Base-by-base conservation (phyloP, 2,329 filamentous ascomycete species). In the Teratosphaeria nubilosa region DNA sequence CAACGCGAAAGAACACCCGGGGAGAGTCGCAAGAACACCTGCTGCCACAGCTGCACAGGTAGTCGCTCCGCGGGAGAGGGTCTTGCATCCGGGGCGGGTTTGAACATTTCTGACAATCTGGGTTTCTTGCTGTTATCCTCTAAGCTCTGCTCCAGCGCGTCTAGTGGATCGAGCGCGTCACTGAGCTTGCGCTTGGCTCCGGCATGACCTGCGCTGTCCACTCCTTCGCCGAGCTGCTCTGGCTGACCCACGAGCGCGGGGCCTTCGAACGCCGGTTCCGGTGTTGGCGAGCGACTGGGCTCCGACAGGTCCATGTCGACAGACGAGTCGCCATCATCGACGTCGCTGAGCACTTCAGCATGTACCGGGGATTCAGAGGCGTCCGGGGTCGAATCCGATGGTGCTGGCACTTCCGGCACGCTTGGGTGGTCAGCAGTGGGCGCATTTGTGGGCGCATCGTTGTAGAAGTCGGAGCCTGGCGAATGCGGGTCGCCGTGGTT, bases 1-100 rank as follows among this genome's bases (percentile, higher is more conserved):
- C 69, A 71, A 27, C 66, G 66, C 53, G 60, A 63, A 22, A 73
- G 69, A 61, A 67, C 65, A 37, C 65, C 64, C 30, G 70, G 70
- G 25, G 70, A 63, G 10, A 72, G 61, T 51, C 65, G 63, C 22
- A 65, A 53, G 58, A 72, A 70, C 27, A 71, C 59, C 50, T 69
- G 66, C 61, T 73, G 70, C 68, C 68, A 70, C n/a, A 69, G 34
- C 48, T 66, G 66, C 2, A 60, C 48, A 20, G 66, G 59, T 20
- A 66, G 57, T 31, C 54, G 59, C 20, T 34, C 54, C 2, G 54
- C 54, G 25, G 50, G 53, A 16, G 57, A 55, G 51, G 48, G n/a
- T 32, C 41, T 31, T 45, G 58, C 56, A 30, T 34, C 25, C 16
- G 25, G 55, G 30, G 30, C 30, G n/a, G 55, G 22, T 22, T 48